Percentiles rank a stretch among this genome's conserved stretches.
These are phyloP conservation scores for Polyplosphaeria fusca DNA, from an alignment of 495 filamentous ascomycete species.

Conservation along the genomic window DNA sequence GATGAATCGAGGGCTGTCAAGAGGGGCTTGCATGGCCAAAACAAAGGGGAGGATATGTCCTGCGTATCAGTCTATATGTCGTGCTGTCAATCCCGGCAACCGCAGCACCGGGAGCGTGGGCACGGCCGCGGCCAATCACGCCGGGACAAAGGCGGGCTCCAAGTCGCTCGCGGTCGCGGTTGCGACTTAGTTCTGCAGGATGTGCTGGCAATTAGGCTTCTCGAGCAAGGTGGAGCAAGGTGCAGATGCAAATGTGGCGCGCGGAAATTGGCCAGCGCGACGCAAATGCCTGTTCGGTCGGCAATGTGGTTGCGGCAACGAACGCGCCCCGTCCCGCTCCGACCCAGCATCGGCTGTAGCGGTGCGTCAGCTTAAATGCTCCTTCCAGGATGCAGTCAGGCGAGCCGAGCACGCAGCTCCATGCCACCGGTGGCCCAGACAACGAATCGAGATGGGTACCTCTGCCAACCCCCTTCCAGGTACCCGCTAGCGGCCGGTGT, in stretches of 20 bases:
- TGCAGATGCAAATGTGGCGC: background rate
- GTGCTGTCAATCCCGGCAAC: too few species aligned
- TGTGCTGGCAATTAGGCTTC: background rate
- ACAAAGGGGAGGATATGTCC: background rate
- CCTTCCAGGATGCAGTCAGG: background rate
- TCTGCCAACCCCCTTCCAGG: too few species aligned
- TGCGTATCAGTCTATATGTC: constrained; percentile 19
- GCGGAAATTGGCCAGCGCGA: background rate
- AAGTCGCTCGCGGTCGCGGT: background rate
- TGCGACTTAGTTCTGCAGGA: background rate
- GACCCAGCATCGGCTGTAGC: background rate
- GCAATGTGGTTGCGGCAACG: background rate
- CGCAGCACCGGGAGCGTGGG: too few species aligned
- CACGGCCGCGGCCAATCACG: background rate
- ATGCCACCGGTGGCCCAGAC: too few species aligned
- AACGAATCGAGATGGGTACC: too few species aligned
- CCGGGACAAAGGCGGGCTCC: too few species aligned
- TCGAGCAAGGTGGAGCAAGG: background rate
- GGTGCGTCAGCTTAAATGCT: background rate
- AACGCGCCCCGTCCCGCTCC: background rate
- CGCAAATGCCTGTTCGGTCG: background rate
- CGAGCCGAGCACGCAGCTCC: too few species aligned
- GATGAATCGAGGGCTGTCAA: background rate
- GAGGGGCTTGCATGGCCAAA: constrained; percentile 3
- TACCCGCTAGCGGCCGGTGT: too few species aligned